Conservation (phyloP, 169 alveolate genomes). For the Sarcocystis neurona region DNA sequence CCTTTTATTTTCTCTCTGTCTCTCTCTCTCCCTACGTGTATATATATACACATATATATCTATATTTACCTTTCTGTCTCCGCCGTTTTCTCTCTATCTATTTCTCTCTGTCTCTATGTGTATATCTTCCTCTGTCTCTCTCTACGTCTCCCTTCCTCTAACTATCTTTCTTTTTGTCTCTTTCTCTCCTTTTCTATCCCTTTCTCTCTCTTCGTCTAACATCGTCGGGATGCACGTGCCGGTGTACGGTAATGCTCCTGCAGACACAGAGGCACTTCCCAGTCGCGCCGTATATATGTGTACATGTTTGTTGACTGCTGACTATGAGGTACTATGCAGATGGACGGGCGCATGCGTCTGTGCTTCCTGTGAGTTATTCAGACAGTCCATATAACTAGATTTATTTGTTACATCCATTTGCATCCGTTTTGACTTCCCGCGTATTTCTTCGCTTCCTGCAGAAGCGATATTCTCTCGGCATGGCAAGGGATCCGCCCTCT, state of each 20-base stretch:
- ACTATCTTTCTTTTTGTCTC: not conserved
- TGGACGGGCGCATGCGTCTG: not conserved
- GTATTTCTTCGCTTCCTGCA: not conserved
- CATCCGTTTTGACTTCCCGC: not conserved
- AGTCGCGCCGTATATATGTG: too few relatives aligned
- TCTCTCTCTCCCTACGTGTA: too few relatives aligned
- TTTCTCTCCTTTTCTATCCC: too few relatives aligned
- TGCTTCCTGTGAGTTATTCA: not conserved
- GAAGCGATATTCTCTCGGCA: constrained; percentile 71
- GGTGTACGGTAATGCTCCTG: too few relatives aligned
- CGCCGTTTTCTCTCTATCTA: not conserved
- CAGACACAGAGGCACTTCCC: too few relatives aligned
- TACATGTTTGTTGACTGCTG: too few relatives aligned
- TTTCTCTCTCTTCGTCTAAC: too few relatives aligned
- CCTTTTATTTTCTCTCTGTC: not conserved
- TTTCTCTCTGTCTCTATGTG: too few relatives aligned
- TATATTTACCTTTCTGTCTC: not conserved
- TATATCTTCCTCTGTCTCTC: constrained; percentile 8
- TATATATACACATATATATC: not conserved
- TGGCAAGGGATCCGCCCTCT: constrained; percentile 87
- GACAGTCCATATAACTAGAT: too few relatives aligned
- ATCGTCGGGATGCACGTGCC: too few relatives aligned
- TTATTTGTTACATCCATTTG: not conserved
- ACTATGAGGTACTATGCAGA: too few relatives aligned
- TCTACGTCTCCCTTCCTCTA: constrained; percentile 7